Evolutionary conservation across 2,329 filamentous ascomycete species (phyloP).

Genomic region (Chaetothyriales sp.): DNA sequence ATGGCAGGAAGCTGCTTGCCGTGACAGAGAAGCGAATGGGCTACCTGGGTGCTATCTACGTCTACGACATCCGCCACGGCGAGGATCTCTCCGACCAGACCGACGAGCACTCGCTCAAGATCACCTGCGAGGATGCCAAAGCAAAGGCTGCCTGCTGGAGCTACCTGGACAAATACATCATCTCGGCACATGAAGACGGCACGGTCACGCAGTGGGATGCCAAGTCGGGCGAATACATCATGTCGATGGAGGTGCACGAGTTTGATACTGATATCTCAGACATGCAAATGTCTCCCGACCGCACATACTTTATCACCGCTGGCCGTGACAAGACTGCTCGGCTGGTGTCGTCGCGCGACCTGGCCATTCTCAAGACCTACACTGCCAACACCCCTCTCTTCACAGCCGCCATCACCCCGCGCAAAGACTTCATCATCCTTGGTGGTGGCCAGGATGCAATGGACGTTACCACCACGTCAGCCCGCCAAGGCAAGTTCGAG

Average conservation of each 20-base stretch:
- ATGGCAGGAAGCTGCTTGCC: constrained; percentile 75
- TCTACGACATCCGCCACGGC: constrained; percentile 77
- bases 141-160: constrained; percentile 95
- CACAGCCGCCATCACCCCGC: constrained; percentile 80
- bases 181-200: constrained; percentile 93
- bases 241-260: constrained; percentile 74
- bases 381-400: constrained; percentile 86
- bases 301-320: constrained; percentile 95
- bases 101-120: constrained; percentile 67
- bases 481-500: constrained; percentile 97
- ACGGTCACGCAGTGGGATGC: constrained; percentile 80
- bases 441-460: constrained; percentile 97
- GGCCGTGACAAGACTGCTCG: constrained; percentile 91
- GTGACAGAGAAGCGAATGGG: constrained; percentile 99
- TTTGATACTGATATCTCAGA: constrained; percentile 72
- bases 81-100: constrained; percentile 62
- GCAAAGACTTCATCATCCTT: constrained; percentile 95
- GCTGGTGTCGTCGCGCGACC: constrained; percentile 72
- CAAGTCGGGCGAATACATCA: constrained; percentile 72
- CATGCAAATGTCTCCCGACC: constrained; percentile 83
- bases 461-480: constrained; percentile 90
- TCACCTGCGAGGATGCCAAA: constrained; percentile 91
- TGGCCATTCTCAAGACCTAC: constrained; percentile 88
- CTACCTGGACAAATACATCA: constrained; percentile 88
- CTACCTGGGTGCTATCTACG: constrained; percentile 82